Evolutionary conservation across 2,329 filamentous ascomycete species (phyloP).

Genomic region (Penicillium italicum): DNA sequence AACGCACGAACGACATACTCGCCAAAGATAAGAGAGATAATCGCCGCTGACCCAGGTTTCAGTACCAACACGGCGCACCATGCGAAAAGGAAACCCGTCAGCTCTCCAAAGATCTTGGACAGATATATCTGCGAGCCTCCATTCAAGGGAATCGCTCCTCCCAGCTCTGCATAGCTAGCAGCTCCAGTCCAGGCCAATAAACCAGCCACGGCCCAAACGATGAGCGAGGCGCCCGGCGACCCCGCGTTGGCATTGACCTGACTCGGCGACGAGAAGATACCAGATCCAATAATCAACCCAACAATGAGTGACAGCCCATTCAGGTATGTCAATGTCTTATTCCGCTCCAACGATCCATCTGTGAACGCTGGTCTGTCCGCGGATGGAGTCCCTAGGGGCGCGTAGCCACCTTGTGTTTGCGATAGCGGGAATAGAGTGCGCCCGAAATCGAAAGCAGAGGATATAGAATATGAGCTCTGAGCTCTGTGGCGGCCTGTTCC

Average conservation of each 20-base stretch:
- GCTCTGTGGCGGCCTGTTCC: conserved; percentile 49
- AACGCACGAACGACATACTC: conserved; percentile 90
- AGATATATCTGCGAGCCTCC: conserved; percentile 92
- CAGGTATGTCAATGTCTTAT: conserved; percentile 91
- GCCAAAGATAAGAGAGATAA: conserved; percentile 96
- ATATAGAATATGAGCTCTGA: conserved; percentile 77
- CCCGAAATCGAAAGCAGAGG: conserved; percentile 94
- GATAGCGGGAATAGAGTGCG: conserved; percentile 88
- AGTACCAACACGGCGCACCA: conserved; percentile 94
- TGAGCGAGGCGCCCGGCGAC: conserved; percentile 80
- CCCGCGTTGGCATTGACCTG: conserved; percentile 90
- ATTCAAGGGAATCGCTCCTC: conserved; percentile 91
- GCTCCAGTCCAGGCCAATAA: conserved; percentile 93
- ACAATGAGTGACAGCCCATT: conserved; percentile 90
- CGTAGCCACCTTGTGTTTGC: conserved; percentile 76
- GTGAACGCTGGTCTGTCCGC: conserved; percentile 50
- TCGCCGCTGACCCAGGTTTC: conserved; percentile 89
- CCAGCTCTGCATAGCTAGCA: conserved; percentile 90
- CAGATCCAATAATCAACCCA: conserved; percentile 90
- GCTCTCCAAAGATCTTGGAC: conserved; percentile 92
- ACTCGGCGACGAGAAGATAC: conserved; percentile 91
- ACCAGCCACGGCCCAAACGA: conserved; percentile 92
- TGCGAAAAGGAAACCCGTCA: conserved; percentile 89
- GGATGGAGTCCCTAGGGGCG: conserved; percentile 75
- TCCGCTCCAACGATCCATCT: conserved; percentile 84